Conservation (phyloP, 2,329 filamentous ascomycete species). For the Alternaria metachromatica region DNA sequence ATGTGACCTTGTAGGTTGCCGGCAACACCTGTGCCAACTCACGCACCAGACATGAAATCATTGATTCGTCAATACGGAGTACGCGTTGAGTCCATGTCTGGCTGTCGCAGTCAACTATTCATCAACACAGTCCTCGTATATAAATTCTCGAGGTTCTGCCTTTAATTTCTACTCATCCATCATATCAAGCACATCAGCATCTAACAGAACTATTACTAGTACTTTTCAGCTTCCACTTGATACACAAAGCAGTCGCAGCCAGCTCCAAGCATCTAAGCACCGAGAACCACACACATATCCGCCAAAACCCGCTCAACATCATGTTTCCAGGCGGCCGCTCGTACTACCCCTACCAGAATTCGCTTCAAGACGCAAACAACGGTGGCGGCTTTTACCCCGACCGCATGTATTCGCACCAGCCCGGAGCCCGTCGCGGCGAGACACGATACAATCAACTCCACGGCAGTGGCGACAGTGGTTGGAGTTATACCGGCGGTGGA, state of each 20-base stretch:
- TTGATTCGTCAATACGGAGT: too few relatives aligned
- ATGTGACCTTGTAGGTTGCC: not conserved
- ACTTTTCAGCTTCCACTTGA: not conserved
- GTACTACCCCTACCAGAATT: not conserved
- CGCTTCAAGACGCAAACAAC: not conserved
- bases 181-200: not conserved
- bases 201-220: not conserved
- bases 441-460: not conserved
- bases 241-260: not conserved
- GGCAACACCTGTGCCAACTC: not conserved
- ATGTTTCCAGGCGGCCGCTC: constrained; percentile 5
- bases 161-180: not conserved
- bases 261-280: not conserved
- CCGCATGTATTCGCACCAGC: constrained; percentile 7
- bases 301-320: not conserved
- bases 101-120: not conserved
- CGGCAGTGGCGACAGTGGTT: not conserved
- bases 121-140: not conserved
- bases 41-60: not conserved
- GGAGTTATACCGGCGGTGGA: constrained; percentile 5
- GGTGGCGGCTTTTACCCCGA: constrained; percentile 3
- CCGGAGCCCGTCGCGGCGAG: not conserved
- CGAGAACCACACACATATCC: not conserved
- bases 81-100: not conserved
- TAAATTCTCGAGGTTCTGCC: not conserved